Evolutionary conservation across 1,139 yeast genomes (phyloP).

Genomic region (Waltiozyma sp.): DNA sequence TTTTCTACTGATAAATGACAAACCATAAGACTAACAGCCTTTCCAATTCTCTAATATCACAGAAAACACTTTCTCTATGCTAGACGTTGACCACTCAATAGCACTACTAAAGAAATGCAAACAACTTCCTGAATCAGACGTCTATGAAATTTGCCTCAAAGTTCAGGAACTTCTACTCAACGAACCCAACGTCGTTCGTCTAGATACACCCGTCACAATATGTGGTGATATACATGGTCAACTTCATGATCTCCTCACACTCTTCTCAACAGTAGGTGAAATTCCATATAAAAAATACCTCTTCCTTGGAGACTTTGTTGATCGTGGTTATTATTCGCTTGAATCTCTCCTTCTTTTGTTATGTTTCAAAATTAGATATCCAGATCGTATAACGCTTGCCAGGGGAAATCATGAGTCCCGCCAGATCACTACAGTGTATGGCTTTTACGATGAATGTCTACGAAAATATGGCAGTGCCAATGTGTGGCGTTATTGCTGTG

Average conservation of each 20-base stretch:
- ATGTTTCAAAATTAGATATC: constrained; percentile 84
- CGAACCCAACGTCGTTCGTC: constrained; percentile 91
- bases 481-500: constrained; percentile 77
- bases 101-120: constrained; percentile 63
- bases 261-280: constrained; percentile 84
- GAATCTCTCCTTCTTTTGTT: constrained; percentile 73
- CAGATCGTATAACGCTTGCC: constrained; percentile 83
- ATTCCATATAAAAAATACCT: constrained; percentile 45
- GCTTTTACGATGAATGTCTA: constrained; percentile 94
- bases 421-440: constrained; percentile 95
- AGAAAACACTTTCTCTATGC: constrained; percentile 5
- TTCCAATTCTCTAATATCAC: too few species aligned
- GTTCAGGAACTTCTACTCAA: constrained; percentile 87
- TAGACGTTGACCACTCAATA: constrained; percentile 28
- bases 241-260: constrained; percentile 82
- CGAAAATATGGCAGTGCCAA: constrained; percentile 92
- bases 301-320: constrained; percentile 68
- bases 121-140: constrained; percentile 75
- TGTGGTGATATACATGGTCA: constrained; percentile 99
- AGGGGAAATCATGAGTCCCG: constrained; percentile 97
- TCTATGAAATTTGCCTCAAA: constrained; percentile 70
- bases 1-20: too few species aligned
- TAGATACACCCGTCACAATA: constrained; percentile 92
- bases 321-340: constrained; percentile 91
- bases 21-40: too few species aligned